Evolutionary conservation across 1,284 basidiomycete species (phyloP), one percentile per base, ranked within the genome.

Genomic region (Ustilago esculenta): DNA sequence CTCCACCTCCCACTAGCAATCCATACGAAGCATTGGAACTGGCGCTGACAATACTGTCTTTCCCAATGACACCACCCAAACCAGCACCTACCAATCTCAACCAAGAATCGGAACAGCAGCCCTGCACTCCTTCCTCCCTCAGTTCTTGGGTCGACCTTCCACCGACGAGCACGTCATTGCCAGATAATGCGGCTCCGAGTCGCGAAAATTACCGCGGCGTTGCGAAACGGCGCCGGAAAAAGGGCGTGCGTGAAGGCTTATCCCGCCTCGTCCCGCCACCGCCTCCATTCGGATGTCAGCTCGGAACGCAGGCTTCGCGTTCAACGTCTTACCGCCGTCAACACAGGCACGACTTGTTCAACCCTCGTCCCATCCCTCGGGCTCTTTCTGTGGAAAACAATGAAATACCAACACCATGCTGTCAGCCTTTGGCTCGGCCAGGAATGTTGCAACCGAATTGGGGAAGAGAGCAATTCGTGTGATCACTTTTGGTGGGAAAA

Each of bases 261-360:
- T 35, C 52, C 3, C 34, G 29, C 33, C 59, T 63, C 3, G 21
- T 42, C 4, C 24, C 34, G 0, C 42, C 51, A 4, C 59, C 59
- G 7, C 55, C 30, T 18, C 59, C 59, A 0, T 63, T 63, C 21
- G 59, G 59, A 7, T 32, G 34, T 0, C 59, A 63, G 5, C 59
- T 63, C 5, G 42, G 37, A 8, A 18, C 44, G 7, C 21, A 33
- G 2, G 20, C 41, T 15, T 2, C 23, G 2, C 42, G 51, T 5
- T 53, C 59, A 2, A 47, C 52, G 7, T 47, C 59, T 0, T 51
- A 55, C 27, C 11, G 30, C 21, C 59, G 55, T 33, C 21, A 15
- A 1, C 41, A 35, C 7, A 33, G n/a, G 8, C 17, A 50, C 18
- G 24, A 39, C 10, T 45, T 40, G 29, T 55, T 55, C 43, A 40